Evolutionary conservation across 2,329 filamentous ascomycete species (phyloP).

Genomic region (Colletotrichum filicis): DNA sequence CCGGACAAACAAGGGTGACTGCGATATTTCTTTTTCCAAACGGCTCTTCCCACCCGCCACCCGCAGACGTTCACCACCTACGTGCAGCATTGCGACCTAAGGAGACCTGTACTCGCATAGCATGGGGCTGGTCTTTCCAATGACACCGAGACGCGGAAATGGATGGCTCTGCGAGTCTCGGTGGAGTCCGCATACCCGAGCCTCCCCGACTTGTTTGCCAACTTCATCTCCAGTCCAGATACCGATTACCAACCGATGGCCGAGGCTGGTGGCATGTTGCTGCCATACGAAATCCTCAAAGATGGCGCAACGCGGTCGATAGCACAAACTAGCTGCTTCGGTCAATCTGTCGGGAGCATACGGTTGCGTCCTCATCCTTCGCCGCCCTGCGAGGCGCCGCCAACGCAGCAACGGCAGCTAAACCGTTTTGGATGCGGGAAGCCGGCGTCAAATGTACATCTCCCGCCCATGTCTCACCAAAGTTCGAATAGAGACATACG

Average conservation of each 20-base stretch:
- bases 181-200: constrained; percentile 25
- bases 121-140: constrained; percentile 1
- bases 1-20: neutral
- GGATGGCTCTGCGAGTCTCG: constrained; percentile 29
- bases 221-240: constrained; percentile 5
- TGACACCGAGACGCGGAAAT: neutral
- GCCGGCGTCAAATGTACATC: constrained; percentile 23
- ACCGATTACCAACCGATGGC: neutral
- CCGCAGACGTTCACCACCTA: neutral
- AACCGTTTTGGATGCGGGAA: constrained; percentile 6
- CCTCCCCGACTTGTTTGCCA: constrained; percentile 22
- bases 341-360: neutral
- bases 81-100: constrained; percentile 9
- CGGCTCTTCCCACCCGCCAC: neutral
- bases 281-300: neutral
- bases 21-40: neutral
- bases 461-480: constrained; percentile 23
- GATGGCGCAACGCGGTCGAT: neutral
- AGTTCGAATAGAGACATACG: constrained; percentile 10
- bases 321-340: constrained; percentile 3
- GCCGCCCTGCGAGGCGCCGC: constrained; percentile 26
- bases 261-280: constrained; percentile 1
- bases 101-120: neutral
- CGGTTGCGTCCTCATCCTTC: constrained; percentile 15
- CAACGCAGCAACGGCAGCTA: constrained; percentile 31